Evolutionary conservation across 352 stramenopile genomes (phyloP).

Genomic region (Phytophthora agathidicida): DNA sequence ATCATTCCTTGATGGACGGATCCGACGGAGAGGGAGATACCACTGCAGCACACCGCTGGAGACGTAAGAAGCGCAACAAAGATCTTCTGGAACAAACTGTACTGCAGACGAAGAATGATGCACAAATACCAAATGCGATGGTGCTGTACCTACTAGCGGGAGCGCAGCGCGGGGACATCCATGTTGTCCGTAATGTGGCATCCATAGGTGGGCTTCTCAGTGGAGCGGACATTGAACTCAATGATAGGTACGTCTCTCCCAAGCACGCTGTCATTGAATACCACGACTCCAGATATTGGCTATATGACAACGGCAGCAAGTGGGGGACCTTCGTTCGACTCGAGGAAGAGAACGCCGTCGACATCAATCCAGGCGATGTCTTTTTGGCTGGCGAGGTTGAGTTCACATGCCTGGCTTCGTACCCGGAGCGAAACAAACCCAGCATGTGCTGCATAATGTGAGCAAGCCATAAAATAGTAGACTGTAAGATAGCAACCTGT

Average conservation of each 20-base stretch:
- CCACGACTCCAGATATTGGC: constrained; percentile 70
- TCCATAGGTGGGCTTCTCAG: constrained; percentile 60
- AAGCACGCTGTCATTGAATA: constrained; percentile 76
- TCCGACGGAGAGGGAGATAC: constrained; percentile 16
- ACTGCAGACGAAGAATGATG: constrained; percentile 56
- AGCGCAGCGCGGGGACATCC: constrained; percentile 76
- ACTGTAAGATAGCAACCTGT: constrained; percentile 11
- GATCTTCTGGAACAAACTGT: constrained; percentile 66
- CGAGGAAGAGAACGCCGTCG: constrained; percentile 67
- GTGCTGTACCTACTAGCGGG: constrained; percentile 84
- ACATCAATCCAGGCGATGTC: constrained; percentile 69
- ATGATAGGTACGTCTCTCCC: constrained; percentile 65
- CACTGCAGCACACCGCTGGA: constrained; percentile 53
- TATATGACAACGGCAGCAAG: constrained; percentile 73
- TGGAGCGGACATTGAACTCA: constrained; percentile 71
- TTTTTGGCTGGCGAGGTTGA: constrained; percentile 78
- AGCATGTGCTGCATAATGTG: constrained; percentile 61
- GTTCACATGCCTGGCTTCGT: constrained; percentile 74
- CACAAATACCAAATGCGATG: constrained; percentile 54
- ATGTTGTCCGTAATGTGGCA: constrained; percentile 73
- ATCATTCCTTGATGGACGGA: constrained; percentile 4
- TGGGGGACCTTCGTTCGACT: constrained; percentile 81
- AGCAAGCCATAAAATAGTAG: constrained; percentile 18
- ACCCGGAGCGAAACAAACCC: constrained; percentile 62
- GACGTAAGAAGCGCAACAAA: constrained; percentile 81